These are phyloP conservation scores for Trametes gibbosa DNA, from an alignment of 768 basidiomycete species.

Conservation along the genomic window DNA sequence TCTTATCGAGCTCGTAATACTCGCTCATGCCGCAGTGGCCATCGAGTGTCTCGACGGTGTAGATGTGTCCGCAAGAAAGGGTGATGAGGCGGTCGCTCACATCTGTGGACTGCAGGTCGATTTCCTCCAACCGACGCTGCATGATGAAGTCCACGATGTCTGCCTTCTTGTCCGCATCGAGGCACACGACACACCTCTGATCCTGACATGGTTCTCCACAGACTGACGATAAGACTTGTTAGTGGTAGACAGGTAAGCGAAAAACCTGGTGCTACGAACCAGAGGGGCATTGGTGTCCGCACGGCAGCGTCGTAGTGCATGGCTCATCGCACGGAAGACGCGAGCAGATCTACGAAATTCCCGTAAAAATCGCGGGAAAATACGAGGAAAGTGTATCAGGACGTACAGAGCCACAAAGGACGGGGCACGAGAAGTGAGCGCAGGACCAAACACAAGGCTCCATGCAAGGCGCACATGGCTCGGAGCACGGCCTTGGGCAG, in stretches of 20 bases:
- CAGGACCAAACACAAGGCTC: constrained; percentile 36
- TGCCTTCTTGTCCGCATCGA: constrained; percentile 20
- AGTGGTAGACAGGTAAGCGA: background rate
- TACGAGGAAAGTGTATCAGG: background rate
- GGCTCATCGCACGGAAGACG: constrained; percentile 36
- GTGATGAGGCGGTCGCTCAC: constrained; percentile 29
- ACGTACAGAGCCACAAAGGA: constrained; percentile 38
- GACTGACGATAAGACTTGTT: constrained; percentile 24
- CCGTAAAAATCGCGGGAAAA: background rate
- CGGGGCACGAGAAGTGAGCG: constrained; percentile 32
- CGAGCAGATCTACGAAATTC: constrained; percentile 31
- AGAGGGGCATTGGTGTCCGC: constrained; percentile 40
- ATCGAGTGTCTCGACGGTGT: constrained; percentile 41
- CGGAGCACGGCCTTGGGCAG: constrained; percentile 31
- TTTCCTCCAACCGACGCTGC: constrained; percentile 28
- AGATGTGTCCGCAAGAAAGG: constrained; percentile 36
- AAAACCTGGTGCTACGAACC: constrained; percentile 22
- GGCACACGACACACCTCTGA: constrained; percentile 35
- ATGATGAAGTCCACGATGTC: constrained; percentile 38
- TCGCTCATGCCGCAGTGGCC: constrained; percentile 32
- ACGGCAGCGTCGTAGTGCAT: constrained; percentile 30
- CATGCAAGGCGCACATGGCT: constrained; percentile 34
- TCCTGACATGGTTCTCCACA: constrained; percentile 36
- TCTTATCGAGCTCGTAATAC: constrained; percentile 28
- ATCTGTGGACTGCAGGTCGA: constrained; percentile 28